Evolutionary conservation across 495 filamentous ascomycete genomes (phyloP), one percentile per base, ranked within the genome.

Genomic region (Neurospora intermedia): DNA sequence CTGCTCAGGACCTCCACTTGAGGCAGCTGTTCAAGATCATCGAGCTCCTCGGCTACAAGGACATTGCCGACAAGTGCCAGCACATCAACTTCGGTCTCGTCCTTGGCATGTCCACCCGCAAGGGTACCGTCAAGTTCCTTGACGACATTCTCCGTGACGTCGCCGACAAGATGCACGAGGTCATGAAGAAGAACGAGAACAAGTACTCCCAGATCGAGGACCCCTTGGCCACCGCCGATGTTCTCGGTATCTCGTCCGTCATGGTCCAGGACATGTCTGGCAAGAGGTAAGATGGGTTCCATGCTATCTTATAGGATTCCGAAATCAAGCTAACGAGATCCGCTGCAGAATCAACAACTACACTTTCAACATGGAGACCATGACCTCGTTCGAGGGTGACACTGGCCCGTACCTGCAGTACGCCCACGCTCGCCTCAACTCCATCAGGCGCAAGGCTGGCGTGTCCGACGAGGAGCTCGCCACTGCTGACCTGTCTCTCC

Each of bases 371-470:
- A 86, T 90, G 79, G 86, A 87, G 13, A 81, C 84, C 27, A 91
- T 91, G 89, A 90, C 88, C 2, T 89, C 89, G 35, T 91, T 91
- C 74, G 90, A 92, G 78, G 89, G 90, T 69, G 90, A 91, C 73
- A 91, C 90, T 2, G 90, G 90, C 16, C 90, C 89, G 69, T 91
- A 92, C 75, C 84, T 92, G 27, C 90, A 91, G 81, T 91, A 92
- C 70, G 89, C 89, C 18, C 89, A 91, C 76, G 87, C 89, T 15
- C 88, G 89, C 43, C 84, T 92, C 48, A 88, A 85, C 75, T 89
- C 88, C 31, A 90, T 91, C 76, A 84, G 82, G 73, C 88, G 88
- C 45, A 83, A 83, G 73, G 87, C 86, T 6, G 81, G 76, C 23
- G 83, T 91, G 46, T 80, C 83, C 5, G 77, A 83, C 38, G 86